Evolutionary conservation across 805 yeast genomes (phyloP).

Genomic region (Gaillardinia entomophila): DNA sequence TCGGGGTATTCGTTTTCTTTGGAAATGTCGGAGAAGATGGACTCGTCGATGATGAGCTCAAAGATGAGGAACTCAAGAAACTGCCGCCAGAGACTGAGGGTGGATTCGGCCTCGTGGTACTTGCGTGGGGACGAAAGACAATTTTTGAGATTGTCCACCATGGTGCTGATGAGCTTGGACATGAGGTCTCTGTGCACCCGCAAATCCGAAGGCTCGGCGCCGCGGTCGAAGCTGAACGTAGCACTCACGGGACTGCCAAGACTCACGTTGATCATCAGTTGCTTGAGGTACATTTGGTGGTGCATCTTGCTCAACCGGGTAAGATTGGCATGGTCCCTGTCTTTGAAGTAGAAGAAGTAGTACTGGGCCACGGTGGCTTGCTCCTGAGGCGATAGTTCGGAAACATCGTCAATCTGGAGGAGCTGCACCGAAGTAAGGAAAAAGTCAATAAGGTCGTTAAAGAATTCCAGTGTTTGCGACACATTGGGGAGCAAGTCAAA

Average conservation of each 20-base stretch:
- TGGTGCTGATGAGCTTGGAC: constrained; percentile 6
- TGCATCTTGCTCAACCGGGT: constrained; percentile 11
- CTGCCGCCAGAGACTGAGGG: constrained; percentile 15
- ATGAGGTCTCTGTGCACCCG: constrained; percentile 8
- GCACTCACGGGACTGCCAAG: constrained; percentile 1
- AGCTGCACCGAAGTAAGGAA: constrained; percentile 12
- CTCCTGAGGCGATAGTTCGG: constrained; percentile 3
- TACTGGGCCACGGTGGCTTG: constrained; percentile 5
- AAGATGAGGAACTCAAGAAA: constrained; percentile 13
- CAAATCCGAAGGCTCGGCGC: constrained; percentile 2
- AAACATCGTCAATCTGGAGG: constrained; percentile 4
- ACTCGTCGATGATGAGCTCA: constrained; percentile 5
- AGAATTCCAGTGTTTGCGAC: constrained; percentile 11
- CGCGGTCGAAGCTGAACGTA: not conserved
- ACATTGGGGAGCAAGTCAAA: constrained; percentile 15
- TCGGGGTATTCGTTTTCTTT: not conserved
- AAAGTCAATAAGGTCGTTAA: constrained; percentile 17
- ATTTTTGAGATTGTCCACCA: constrained; percentile 11
- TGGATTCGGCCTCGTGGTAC: constrained; percentile 2
- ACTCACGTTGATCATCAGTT: constrained; percentile 2
- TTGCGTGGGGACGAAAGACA: constrained; percentile 3
- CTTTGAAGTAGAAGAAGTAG: constrained; percentile 16
- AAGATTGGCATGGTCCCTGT: constrained; percentile 16
- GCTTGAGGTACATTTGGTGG: constrained; percentile 9
- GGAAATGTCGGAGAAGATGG: not conserved